phyloP scores from a whole-genome alignment of 2,329 filamentous ascomycete species.

The Pseudonectria foliicola region DNA sequence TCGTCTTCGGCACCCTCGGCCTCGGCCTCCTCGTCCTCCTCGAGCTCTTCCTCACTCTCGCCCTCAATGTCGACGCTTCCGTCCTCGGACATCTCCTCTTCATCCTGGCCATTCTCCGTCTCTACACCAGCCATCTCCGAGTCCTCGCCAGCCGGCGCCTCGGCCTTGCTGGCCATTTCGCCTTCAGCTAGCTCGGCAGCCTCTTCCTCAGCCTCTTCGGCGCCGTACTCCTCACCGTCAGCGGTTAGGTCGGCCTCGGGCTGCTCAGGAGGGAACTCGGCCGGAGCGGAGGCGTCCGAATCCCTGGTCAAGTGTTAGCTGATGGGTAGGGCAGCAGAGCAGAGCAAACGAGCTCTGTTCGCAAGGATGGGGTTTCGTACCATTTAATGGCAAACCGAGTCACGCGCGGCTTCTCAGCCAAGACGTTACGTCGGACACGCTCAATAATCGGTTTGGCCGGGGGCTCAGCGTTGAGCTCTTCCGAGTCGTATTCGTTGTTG shows the following conservation, averaged over 20 bases:
- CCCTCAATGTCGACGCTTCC: conserved; percentile 74
- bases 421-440: conserved; percentile 82
- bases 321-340: not conserved
- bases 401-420: conserved; percentile 95
- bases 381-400: conserved; percentile 98
- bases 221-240: conserved; percentile 86
- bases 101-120: conserved; percentile 45
- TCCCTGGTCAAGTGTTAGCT: conserved; percentile 54
- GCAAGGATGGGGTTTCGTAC: conserved; percentile 43
- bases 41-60: conserved; percentile 66
- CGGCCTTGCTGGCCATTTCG: conserved; percentile 39
- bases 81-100: conserved; percentile 63
- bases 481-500: conserved; percentile 96
- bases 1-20: conserved; percentile 33
- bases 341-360: not conserved
- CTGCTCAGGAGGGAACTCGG: conserved; percentile 95
- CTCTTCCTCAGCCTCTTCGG: conserved; percentile 75
- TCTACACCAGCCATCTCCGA: conserved; percentile 70
- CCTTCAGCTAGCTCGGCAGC: conserved; percentile 49
- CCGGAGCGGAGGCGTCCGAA: conserved; percentile 90
- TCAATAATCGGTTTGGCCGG: conserved; percentile 90
- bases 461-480: conserved; percentile 81
- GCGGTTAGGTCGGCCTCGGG: conserved; percentile 83
- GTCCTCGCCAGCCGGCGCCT: conserved; percentile 51
- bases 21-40: conserved; percentile 51